phyloP scores from a whole-genome alignment of 2,329 filamentous ascomycete genomes.

The Phialophora macrospora region DNA sequence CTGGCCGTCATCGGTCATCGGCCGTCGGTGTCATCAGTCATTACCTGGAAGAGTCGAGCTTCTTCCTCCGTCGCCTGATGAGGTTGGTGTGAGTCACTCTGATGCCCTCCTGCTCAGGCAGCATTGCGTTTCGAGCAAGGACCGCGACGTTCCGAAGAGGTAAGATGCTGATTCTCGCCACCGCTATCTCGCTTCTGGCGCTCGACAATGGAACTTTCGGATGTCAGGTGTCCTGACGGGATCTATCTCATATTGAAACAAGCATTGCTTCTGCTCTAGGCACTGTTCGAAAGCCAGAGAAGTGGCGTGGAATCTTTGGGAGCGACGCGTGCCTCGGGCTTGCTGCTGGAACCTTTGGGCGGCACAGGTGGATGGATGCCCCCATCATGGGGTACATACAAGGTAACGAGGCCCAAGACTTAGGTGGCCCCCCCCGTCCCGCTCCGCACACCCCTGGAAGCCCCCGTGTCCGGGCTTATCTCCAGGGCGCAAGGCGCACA shows the following conservation, averaged over 20 bases:
- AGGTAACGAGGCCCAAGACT: neutral
- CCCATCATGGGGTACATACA: neutral
- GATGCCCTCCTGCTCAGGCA: neutral
- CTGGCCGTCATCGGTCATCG: constrained; percentile 7
- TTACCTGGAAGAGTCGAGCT: neutral
- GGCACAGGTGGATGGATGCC: neutral
- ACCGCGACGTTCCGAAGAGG: constrained; percentile 5
- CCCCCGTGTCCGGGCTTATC: neutral
- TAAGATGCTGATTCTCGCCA: constrained; percentile 17
- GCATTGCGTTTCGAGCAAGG: constrained; percentile 9
- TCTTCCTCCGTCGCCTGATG: neutral
- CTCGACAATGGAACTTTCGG: constrained; percentile 5
- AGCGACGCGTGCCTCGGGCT: no score
- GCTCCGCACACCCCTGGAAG: constrained; percentile 2
- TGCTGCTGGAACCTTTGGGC: neutral
- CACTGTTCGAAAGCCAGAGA: neutral
- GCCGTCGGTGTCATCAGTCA: neutral
- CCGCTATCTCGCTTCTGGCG: neutral
- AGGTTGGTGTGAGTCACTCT: neutral
- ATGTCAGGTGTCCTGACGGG: neutral
- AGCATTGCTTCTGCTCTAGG: neutral
- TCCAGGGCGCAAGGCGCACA: constrained; percentile 10
- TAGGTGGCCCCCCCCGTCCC: neutral
- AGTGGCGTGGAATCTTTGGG: neutral
- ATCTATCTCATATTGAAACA: neutral